phyloP scores from a whole-genome alignment of 2,329 filamentous ascomycete species.

The Sphaerulina vaccinii region DNA sequence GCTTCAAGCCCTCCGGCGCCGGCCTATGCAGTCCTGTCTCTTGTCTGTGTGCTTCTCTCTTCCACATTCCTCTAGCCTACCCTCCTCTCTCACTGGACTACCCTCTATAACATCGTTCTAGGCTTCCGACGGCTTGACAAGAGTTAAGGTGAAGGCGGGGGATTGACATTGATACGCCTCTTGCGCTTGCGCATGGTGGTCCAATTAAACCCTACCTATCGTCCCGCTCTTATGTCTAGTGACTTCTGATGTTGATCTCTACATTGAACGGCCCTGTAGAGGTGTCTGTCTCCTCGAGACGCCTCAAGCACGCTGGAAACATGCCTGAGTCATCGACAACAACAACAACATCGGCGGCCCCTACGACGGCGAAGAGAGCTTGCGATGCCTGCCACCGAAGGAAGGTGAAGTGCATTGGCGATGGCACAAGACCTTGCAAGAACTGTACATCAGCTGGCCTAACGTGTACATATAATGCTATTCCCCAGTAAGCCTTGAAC shows the following conservation, averaged over 20 bases:
- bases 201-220: slow-evolving; percentile 8
- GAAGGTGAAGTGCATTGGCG: slow-evolving; percentile 53
- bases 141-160: slow-evolving; percentile 15
- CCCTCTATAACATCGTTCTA: slow-evolving; percentile 10
- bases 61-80: slow-evolving; percentile 7
- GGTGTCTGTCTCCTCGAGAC: slow-evolving; percentile 22
- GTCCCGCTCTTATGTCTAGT: slow-evolving; percentile 6
- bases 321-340: slow-evolving; percentile 25
- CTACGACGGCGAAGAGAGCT: slow-evolving; percentile 33
- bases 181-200: slow-evolving; percentile 7
- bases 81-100: slow-evolving; percentile 6
- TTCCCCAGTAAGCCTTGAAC: slow-evolving; percentile 49
- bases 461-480: slow-evolving; percentile 63
- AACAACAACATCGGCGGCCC: slow-evolving; percentile 13
- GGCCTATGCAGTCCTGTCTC: slow-evolving; percentile 11
- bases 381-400: slow-evolving; percentile 47
- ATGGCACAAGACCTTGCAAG: slow-evolving; percentile 56
- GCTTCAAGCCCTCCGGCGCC: slow-evolving; percentile 17
- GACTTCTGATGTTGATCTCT: slow-evolving; percentile 25
- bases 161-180: slow-evolving; percentile 9
- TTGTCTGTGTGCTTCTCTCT: slow-evolving; percentile 12
- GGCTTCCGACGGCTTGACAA: slow-evolving; percentile 13
- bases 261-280: slow-evolving; percentile 26
- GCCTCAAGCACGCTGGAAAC: slow-evolving; percentile 13
- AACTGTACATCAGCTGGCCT: slow-evolving; percentile 60